A percentile compares a stretch with the other conserved stretches of the same genome.
phyloP scores from a whole-genome alignment of 495 filamentous ascomycete species.

The Neurospora sp. region DNA sequence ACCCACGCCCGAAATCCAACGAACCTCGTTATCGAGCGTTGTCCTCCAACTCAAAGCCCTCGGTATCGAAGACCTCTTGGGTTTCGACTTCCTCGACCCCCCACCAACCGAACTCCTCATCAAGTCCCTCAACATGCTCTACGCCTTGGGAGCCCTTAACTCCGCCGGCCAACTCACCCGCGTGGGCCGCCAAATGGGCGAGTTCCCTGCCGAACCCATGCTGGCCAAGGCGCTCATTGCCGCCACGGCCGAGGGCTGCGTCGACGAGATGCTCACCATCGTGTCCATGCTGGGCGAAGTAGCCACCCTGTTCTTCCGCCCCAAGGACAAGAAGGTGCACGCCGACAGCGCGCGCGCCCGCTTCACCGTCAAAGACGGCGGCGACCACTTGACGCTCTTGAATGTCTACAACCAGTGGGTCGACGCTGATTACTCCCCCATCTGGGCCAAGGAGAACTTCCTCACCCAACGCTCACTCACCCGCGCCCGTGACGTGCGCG shows the following conservation, averaged over 20 bases:
- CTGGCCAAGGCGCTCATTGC: conserved; percentile 87
- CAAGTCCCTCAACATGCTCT: conserved; percentile 81
- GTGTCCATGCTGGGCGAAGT: conserved; percentile 90
- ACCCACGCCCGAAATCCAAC: conserved; percentile 89
- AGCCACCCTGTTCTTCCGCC: conserved; percentile 84
- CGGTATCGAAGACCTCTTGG: conserved; percentile 86
- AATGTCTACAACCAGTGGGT: conserved; percentile 98
- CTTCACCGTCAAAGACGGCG: conserved; percentile 87
- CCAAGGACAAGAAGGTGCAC: conserved; percentile 95
- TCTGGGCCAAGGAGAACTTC: conserved; percentile 92
- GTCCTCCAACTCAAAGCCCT: conserved; percentile 82
- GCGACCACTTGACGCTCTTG: conserved; percentile 83
- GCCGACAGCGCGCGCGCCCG: conserved; percentile 86
- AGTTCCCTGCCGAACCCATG: conserved; percentile 93
- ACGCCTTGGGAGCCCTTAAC: conserved; percentile 83
- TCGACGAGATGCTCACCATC: conserved; percentile 90
- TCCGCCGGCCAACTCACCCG: conserved; percentile 85
- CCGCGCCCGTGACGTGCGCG: conserved; percentile 82
- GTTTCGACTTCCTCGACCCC: conserved; percentile 96
- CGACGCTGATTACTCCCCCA: conserved; percentile 76
- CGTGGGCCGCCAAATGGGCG: conserved; percentile 88
- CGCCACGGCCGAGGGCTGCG: conserved; percentile 76
- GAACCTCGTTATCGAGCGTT: conserved; percentile 74
- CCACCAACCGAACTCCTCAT: conserved; percentile 88
- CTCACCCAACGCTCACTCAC: conserved; percentile 79